These are phyloP conservation scores for Kodamaea nitidulidarum DNA, from an alignment of 805 yeast species.

Conservation along the genomic window DNA sequence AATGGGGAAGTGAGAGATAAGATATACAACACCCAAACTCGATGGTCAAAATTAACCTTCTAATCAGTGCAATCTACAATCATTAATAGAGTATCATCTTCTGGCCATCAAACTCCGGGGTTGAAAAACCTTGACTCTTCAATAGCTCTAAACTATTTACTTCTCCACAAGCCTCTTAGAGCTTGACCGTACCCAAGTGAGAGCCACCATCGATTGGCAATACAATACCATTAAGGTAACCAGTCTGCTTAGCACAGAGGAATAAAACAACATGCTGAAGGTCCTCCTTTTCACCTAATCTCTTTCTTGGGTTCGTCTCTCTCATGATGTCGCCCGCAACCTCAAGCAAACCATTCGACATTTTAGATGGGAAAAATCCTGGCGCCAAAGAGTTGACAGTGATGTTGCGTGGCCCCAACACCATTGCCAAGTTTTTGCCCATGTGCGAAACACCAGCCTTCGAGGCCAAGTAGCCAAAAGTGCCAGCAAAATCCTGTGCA, in stretches of 20 bases:
- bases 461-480: conserved; percentile 69
- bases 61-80: too few relatives aligned
- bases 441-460: conserved; percentile 73
- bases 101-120: too few relatives aligned
- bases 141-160: too few relatives aligned
- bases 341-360: conserved; percentile 62
- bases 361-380: conserved; percentile 72
- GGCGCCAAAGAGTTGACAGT: conserved; percentile 72
- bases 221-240: conserved; percentile 63
- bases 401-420: conserved; percentile 62
- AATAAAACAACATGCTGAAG: conserved; percentile 52
- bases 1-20: too few relatives aligned
- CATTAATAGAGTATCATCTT: too few relatives aligned
- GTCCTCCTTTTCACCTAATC: conserved; percentile 62
- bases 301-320: conserved; percentile 53
- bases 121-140: too few relatives aligned
- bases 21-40: too few relatives aligned
- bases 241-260: conserved; percentile 50
- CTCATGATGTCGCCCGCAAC: conserved; percentile 45
- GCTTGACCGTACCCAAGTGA: conserved; percentile 26
- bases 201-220: conserved; percentile 72
- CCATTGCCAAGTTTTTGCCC: conserved; percentile 59
- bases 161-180: conserved; percentile 5
- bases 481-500: conserved; percentile 46
- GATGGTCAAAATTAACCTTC: too few relatives aligned